Evolutionary conservation across 306 rosid species (phyloP), one percentile per base, ranked within the genome.

Genomic region (Casuarina glauca): DNA sequence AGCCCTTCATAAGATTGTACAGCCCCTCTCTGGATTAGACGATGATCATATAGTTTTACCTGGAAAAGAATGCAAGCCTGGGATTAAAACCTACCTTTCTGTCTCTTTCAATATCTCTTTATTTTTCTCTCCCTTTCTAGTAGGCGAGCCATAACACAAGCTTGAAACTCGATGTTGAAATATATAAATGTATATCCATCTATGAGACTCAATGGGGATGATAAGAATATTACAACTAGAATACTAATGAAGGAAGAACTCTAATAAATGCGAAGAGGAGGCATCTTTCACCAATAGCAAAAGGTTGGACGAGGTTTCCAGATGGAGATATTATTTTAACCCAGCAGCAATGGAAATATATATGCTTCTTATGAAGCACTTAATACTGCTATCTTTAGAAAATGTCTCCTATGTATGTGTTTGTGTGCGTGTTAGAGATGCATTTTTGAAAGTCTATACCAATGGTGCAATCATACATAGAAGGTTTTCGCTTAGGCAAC

Each of bases 31-130:
- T 92, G 90, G 45, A 86, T 81, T 73, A 90, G 79, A 51, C 97
- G 97, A 32, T 79, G 93, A 73, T 92, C 97, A n/a, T 90, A 95
- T 42, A 95, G 92, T 84, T 75, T 86, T 61, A 92, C 79, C 98
- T 92, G 82, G 20, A 85, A 79, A 64, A 73, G 69, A 72, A 76
- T 15, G 63, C 80, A 70, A 20, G 32, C 57, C 70, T 45, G 48
- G 53, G 32, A 67, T 80, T 74, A 76, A 46, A 78, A 16, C 35
- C 75, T 66, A 16, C 35, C 75, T 66, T 49, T 17, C 71, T 38
- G 49, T 66, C 69, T 2, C 12, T 38, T 19, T 35, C 69, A 26
- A 26, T 26, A 26, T 26, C 32, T 26, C 32, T 26, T 1, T 0
- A 26, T 26, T 26, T 26, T 26, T 63, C 45, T 38, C 16, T 39